A percentile compares a stretch with the other conserved stretches of the same genome.
Conservation (phyloP, 768 basidiomycete genomes). For the Leucogyrophana mollusca region DNA sequence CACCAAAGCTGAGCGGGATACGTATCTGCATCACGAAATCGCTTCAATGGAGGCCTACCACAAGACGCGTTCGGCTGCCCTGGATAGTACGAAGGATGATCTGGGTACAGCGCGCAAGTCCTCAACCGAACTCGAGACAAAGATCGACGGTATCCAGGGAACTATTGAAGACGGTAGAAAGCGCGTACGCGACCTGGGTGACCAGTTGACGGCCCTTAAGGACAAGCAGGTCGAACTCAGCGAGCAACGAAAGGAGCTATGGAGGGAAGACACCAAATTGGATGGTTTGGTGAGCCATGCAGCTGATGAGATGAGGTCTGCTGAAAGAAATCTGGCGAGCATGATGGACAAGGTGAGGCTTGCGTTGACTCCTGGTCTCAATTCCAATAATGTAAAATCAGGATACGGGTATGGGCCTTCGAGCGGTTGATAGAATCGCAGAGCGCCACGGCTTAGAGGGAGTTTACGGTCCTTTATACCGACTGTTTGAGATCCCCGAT, state of each 20-base stretch:
- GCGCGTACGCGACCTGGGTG: conserved; percentile 54
- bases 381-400: conserved; percentile 27
- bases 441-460: conserved; percentile 73
- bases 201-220: conserved; percentile 59
- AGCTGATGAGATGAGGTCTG: conserved; percentile 73
- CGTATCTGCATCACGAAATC: conserved; percentile 80
- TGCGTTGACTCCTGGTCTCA: neutral
- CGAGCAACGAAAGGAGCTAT: conserved; percentile 88
- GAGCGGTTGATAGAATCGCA: conserved; percentile 82
- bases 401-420: conserved; percentile 90
- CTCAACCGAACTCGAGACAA: conserved; percentile 55
- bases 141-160: conserved; percentile 53
- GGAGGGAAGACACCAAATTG: conserved; percentile 93
- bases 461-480: conserved; percentile 92
- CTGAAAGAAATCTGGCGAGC: conserved; percentile 74
- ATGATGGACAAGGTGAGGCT: conserved; percentile 98
- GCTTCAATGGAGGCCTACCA: conserved; percentile 63
- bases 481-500: conserved; percentile 88
- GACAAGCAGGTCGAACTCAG: conserved; percentile 65
- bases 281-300: conserved; percentile 76
- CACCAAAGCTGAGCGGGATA: conserved; percentile 81
- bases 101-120: conserved; percentile 46
- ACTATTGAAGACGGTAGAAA: conserved; percentile 66
- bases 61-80: conserved; percentile 50
- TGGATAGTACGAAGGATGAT: conserved; percentile 53